Evolutionary conservation across 2,329 filamentous ascomycete species (phyloP).

Genomic region (Dactylonectria macrodidyma): DNA sequence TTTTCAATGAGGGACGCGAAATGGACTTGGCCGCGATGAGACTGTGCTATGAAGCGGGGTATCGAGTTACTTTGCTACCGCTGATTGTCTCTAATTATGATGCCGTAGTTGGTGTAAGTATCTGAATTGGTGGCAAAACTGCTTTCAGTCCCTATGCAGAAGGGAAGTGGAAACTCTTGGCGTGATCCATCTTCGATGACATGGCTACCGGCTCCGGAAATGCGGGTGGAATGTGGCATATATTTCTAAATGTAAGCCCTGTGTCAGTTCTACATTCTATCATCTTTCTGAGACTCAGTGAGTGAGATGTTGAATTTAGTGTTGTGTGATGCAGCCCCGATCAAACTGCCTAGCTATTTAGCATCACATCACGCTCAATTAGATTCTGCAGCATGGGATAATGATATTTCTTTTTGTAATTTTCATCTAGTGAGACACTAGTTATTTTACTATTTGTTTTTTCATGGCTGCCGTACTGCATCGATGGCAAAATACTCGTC

Average conservation of each 20-base stretch:
- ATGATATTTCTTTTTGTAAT: not conserved
- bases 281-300: no score
- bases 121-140: no score
- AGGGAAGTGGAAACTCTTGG: no score
- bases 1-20: constrained; percentile 11
- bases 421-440: not conserved
- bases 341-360: no score
- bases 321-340: no score
- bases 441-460: not conserved
- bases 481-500: not conserved
- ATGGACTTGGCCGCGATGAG: not conserved
- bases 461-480: not conserved
- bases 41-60: not conserved
- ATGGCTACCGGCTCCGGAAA: not conserved
- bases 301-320: no score
- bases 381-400: not conserved
- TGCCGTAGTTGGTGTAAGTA: no score
- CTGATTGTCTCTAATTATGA: not conserved
- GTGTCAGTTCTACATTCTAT: no score
- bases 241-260: not conserved
- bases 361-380: not conserved
- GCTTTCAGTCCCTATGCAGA: no score
- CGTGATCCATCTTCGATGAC: not conserved
- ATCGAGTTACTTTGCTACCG: not conserved
- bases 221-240: not conserved